Base-by-base conservation (phyloP, 179 eudicot species). In the Amaranthus tricolor region DNA sequence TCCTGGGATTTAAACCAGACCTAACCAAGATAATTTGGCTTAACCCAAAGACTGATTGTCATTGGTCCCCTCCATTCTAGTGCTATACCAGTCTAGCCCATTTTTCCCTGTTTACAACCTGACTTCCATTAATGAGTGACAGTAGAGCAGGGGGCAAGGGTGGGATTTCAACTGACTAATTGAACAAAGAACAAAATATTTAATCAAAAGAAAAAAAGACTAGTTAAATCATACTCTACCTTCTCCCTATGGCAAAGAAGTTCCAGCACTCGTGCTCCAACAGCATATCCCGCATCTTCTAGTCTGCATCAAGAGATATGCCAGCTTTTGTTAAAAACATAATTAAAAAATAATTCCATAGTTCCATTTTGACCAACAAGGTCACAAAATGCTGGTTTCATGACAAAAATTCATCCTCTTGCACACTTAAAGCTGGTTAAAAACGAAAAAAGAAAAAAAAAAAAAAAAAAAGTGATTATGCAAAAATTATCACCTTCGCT, bases 271-370 rank as follows among this genome's bases (percentile, higher is more conserved):
- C 99, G 87, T 48, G 93, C 97, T 51, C 99, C 99, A 53, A 95
- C 99, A 72, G 97, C 91, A 88, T 93, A 95, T 60, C 99, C 99
- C n/a, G 99, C 99, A 87, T 95, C 98, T 88, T 95, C 99, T 85
- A 95, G 81, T 83, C 98, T 95, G 88, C 56, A 66, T 74, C 83
- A 77, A 72, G 60, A 77, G 40, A 31, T 5, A 31, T 31, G 55
- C 20, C 69, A 73, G 65, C 74, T 71, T 31, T 81, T 52, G 45
- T 54, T 50, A 17, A 0, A 44, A 56, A 72, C 40, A 44, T 6
- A 67, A 0, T 31, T 31, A 31, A 31, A 31, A 0, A 31, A 31
- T 31, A 31, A 0, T 31, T 31, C 40, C 40, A 31, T 31, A 31
- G 4, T 69, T 21, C 10, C 19, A 64, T n/a, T 43, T 43, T 44